Evolutionary conservation across 306 rosid species (phyloP), one percentile per base, ranked within the genome.

Genomic region (Rosa rugosa): DNA sequence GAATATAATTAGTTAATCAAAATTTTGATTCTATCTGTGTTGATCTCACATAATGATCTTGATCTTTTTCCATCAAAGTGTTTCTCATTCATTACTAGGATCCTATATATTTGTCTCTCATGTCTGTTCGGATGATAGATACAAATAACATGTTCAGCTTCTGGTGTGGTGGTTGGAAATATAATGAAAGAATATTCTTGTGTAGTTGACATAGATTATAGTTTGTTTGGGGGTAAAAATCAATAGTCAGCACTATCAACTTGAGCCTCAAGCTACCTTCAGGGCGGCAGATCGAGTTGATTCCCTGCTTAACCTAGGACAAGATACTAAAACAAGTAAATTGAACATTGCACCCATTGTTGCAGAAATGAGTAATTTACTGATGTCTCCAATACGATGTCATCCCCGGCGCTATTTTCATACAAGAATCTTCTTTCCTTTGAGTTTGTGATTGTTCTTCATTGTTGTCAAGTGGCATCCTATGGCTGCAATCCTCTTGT

Each of bases 311-410:
- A 36, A 6, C 22, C 8, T 20, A 54, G 50, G 66, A 53, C 49
- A 12, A 18, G 38, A 56, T 40, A 40, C 11, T 22, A 18, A 11
- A 36, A 10, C 76, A 59, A 72, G 12, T 16, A 8, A 51, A 5
- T 23, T 47, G 47, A 17, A 31, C 11, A 72, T 5, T 51, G 46
- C 63, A 27, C 11, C 75, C 59, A 47, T 71, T 27, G 6, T 71
- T 8, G 62, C 18, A 71, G 47, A 10, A 45, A 36, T 18, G 65
- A 72, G 76, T 72, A 13, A 18, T 27, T 72, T 72, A n/a, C 63
- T 16, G 63, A 50, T 50, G 27, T 49, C 4, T 47, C 75, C 45
- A 71, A 4, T 57, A 50, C 14, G 50, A 49, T 25, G 5, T 50
- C 62, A 50, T 31, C 45, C 6, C 45, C 25, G 20, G 36, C 7